Base-by-base conservation (phyloP, 441 rosid genomes). In the Geranium incanum region DNA sequence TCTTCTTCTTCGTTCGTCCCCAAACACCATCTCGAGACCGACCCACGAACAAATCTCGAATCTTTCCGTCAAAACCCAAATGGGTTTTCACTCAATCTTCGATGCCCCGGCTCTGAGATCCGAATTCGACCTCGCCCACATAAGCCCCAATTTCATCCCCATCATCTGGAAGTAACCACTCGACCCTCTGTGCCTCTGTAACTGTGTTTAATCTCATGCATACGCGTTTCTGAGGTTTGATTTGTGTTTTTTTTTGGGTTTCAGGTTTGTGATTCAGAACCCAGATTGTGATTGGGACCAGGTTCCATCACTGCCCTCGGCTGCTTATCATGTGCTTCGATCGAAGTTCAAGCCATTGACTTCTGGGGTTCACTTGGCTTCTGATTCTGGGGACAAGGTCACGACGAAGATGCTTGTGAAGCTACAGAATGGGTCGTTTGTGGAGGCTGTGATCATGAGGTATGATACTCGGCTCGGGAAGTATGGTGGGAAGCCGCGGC, bases 361-460 rank as follows among this genome's bases (percentile, higher is more conserved):
- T 67, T 95, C 97, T 38, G 78, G 83, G 71, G 82, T 92, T 19
- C 85, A 95, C 81, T 84, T 93, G 0, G 85, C 81, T 18, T 69
- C 82, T 70, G 85, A 90, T 55, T 95, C 97, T 48, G 83, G 79
- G 7, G 97, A 95, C 75, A 87, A 86, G 76, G 91, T 92, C 80
- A 90, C 97, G 79, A 85, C 85, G 71, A 95, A 92, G 18, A 92
- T 95, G 60, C 87, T 92, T 71, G 69, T 90, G 79, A 87, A 76
- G 80, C 88, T 92, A 1, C 36, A 74, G 95, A 90, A 80, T 77
- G 91, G 91, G 75, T 89, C 90, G 69, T 88, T 84, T 72, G 93
- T 95, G 83, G 97, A 95, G 79, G 92, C 99, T 71, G 99, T 95
- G 79, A 84, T 95, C 43, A 95, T 95, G 99, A 78, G 88, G 77